Percentiles rank a stretch among this genome's conserved stretches.
phyloP scores from a whole-genome alignment of 2,329 filamentous ascomycete genomes.

The Verticillium klebahnii region DNA sequence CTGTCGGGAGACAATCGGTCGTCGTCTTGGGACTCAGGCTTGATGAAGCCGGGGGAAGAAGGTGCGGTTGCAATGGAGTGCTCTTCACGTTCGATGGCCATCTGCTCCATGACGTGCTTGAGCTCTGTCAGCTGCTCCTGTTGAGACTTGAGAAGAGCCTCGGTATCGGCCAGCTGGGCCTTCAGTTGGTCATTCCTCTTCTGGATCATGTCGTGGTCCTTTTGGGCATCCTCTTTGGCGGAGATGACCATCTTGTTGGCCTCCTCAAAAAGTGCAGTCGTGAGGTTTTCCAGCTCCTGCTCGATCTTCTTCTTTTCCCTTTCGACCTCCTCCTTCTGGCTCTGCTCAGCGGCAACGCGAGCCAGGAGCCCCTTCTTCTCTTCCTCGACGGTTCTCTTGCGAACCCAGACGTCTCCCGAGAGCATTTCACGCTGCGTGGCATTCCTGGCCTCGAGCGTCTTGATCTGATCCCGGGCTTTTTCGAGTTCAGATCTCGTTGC shows the following conservation, averaged over 20 bases:
- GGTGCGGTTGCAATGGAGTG: constrained; percentile 68
- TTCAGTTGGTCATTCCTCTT: constrained; percentile 85
- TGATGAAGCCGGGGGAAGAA: constrained; percentile 73
- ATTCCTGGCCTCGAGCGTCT: constrained; percentile 60
- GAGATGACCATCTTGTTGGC: constrained; percentile 97
- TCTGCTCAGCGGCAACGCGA: constrained; percentile 61
- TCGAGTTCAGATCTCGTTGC: constrained; percentile 81
- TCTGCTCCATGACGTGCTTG: constrained; percentile 87
- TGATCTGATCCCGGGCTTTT: constrained; percentile 60
- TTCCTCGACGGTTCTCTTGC: constrained; percentile 67
- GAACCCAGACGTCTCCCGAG: constrained; percentile 69
- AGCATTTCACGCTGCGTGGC: constrained; percentile 70
- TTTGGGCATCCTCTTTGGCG: constrained; percentile 83
- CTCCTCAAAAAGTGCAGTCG: constrained; percentile 92
- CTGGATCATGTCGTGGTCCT: constrained; percentile 74
- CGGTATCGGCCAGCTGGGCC: constrained; percentile 80
- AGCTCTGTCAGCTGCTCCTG: constrained; percentile 90
- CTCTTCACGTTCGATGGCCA: constrained; percentile 71
- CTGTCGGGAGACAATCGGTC: constrained; percentile 30
- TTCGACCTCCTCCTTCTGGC: constrained; percentile 60
- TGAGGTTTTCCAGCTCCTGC: constrained; percentile 84
- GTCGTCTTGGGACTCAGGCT: constrained; percentile 56
- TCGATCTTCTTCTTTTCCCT: constrained; percentile 87
- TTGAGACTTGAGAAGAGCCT: constrained; percentile 79
- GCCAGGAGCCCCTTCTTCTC: constrained; percentile 59